Evolutionary conservation across 2,329 filamentous ascomycete genomes (phyloP), one percentile per base, ranked within the genome.

Genomic region (Aspergillus fijiensis): DNA sequence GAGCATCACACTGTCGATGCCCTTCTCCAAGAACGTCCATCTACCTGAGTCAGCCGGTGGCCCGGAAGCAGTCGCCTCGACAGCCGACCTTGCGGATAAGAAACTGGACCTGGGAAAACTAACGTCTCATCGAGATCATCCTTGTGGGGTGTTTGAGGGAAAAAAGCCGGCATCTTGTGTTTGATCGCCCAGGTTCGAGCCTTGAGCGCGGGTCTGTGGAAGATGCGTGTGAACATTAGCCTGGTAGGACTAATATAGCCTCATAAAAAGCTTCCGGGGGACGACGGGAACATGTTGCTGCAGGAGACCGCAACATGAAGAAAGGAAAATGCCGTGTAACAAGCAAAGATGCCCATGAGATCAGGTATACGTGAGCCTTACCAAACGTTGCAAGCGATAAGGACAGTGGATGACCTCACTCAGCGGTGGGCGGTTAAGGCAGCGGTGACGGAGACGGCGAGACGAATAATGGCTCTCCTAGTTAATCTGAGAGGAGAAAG

Each of bases 1-100:
- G 68, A 87, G 86, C 94, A 99, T 98, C 72, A 99, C 96, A 74
- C 89, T 91, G 66, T 92, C 87, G 67, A 99, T 92, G 65, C 94
- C 93, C 63, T 84, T 84, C 76, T 97, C 89, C 55, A 99, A 84
- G 76, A 96, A 98, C 60, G 84, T 82, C 95, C 95, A 99, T 80
- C 91, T 96, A 69, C 51, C 57, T 52, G 55, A 52, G 49, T 74
- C 60, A 72, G 69, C 57, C 45, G 51, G 53, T 21, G 27, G 12
- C 21, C 53, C 55, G 51, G 52, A 45, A 33, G 39, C 9, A 27
- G 53, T 27, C 25, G 27, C 39, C 5, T 45, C 14, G 16, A 19
- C n/a, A 16, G 16, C 6, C 16, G 21, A 12, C n/a, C 33, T 23
- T 48, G 27, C 35, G 33, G 16, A 23, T 25, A 19, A 50, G 27